Base-by-base conservation (phyloP, 352 stramenopile species). In the Pythium sp. region DNA sequence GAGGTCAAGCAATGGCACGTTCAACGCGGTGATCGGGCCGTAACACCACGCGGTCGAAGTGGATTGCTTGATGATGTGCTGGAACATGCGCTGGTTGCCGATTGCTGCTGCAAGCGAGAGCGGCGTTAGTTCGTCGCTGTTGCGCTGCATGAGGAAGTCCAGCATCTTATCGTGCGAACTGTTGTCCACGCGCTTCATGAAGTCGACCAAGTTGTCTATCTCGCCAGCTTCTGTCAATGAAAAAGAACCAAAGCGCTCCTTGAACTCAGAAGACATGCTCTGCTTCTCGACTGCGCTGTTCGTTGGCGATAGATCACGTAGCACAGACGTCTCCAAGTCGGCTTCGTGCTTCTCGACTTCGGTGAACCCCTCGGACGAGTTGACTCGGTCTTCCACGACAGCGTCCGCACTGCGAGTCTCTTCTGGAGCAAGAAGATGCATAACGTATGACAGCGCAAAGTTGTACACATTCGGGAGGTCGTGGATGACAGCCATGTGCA, bases 401-500 rank as follows among this genome's bases (percentile, higher is more conserved):
- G 26, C n/a, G 14, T 65, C 43, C 4, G 24, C 34, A n/a, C 67
- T 68, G 0, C 28, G 36, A 2, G 57, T 36, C 24, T 67, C 61
- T 18, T n/a, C n/a, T 5, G 30, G 46, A n/a, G 67, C 65, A 5
- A 89, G 61, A 43, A 76, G 28, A 12, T 43, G 73, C 61, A 87
- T 89, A 15, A 79, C 80, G 54, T 84, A 79, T 22, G 69, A 70
- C 20, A 91, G 65, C 4, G 77, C 78, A 65, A 92, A 90, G 62
- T 90, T 67, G 66, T 84, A 87, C 12, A 87, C 80, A 2, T 82
- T 67, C 1, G 78, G 74, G 26, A 88, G 75, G 49, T 86, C 75
- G 43, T 87, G 83, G 22, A 89, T 72, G 15, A 89, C 81, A 30
- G 80, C 77, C 22, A 91, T 64, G 38, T 91, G 82, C 14, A 89